Base-by-base conservation (phyloP, 2,329 filamentous ascomycete genomes). In the Exophiala dermatitidis region DNA sequence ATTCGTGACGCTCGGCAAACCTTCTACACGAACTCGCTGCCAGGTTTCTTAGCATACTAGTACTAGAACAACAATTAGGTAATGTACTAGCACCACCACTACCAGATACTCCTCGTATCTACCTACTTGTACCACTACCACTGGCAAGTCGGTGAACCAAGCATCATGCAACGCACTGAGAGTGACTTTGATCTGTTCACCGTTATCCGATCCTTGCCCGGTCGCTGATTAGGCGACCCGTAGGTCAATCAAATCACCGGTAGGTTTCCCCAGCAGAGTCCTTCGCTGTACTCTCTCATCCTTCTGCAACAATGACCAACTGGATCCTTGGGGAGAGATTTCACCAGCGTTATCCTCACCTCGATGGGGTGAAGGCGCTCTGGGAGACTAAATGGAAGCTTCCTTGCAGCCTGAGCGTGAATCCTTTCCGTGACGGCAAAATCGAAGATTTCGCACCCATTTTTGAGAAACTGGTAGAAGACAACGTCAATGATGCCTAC, bases 381-480 rank as follows among this genome's bases (percentile, higher is more conserved):
- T 89, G 86, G 85, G 82, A 87, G 69, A 85, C 81, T 3, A 88
- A 86, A 68, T 90, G 85, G 85, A 83, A 82, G 68, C 73, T 79
- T 62, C 82, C 82, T 72, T 82, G 78, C 67, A 67, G 68, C 34
- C 81, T 81, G 68, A 75, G 80, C 51, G 74, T 88, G 7, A 86
- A 87, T 62, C 83, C 84, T 0, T 90, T 90, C 74, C 86, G 89
- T 72, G 86, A 89, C 68, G 81, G 82, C 46, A 72, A 75, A 3
- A 77, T 78, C 53, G 74, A 81, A 53, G 86, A 90, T 68, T 88
- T 90, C 64, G 77, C 79, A 61, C 83, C 83, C 19, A 76, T 89
- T 33, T 86, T 88, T 52, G 66, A 77, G 10, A 71, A 78, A 49
- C 70, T 89, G 45, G 79, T 84, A 44, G 67, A 77, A 69, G 71